Conservation (phyloP, 116 monocot species). For the Cymodocea nodosa region DNA sequence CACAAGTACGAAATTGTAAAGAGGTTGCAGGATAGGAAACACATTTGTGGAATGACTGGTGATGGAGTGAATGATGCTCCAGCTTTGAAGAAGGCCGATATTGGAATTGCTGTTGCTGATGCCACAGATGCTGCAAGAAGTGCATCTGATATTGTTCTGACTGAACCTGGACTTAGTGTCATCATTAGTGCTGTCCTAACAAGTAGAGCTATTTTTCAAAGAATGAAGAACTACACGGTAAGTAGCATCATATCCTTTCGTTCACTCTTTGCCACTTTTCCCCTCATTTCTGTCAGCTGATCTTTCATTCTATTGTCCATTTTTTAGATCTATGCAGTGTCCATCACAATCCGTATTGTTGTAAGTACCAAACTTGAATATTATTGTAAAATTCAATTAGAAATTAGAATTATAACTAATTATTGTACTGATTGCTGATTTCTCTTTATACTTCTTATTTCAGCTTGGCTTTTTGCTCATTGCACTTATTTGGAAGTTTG, state of each 20-base stretch:
- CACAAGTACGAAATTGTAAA: slow-evolving; percentile 92
- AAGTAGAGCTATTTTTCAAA: slow-evolving; percentile 89
- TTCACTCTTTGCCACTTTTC: not conserved
- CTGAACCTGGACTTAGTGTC: slow-evolving; percentile 88
- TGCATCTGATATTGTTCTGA: slow-evolving; percentile 86
- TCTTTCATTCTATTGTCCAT: slow-evolving; percentile 2
- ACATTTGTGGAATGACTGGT: slow-evolving; percentile 91
- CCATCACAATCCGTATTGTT: slow-evolving; percentile 93
- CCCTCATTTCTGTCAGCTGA: not conserved
- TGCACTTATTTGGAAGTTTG: slow-evolving; percentile 86
- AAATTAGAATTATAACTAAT: too few relatives aligned
- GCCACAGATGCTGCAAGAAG: slow-evolving; percentile 87
- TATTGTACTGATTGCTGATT: not conserved
- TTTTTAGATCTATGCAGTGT: slow-evolving; percentile 82
- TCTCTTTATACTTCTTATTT: not conserved
- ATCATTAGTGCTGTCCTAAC: slow-evolving; percentile 90
- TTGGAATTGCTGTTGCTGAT: slow-evolving; percentile 91
- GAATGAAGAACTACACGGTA: slow-evolving; percentile 95
- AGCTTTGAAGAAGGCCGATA: slow-evolving; percentile 85
- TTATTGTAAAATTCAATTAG: not conserved
- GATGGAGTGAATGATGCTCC: slow-evolving; percentile 95
- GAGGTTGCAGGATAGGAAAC: slow-evolving; percentile 86
- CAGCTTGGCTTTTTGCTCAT: slow-evolving; percentile 88
- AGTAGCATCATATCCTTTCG: not conserved
- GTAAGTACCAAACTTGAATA: slow-evolving; percentile 31